Evolutionary conservation across 164 flowering plant species (phyloP), one percentile per base, ranked within the genome.

Genomic region (Annona squamosa): DNA sequence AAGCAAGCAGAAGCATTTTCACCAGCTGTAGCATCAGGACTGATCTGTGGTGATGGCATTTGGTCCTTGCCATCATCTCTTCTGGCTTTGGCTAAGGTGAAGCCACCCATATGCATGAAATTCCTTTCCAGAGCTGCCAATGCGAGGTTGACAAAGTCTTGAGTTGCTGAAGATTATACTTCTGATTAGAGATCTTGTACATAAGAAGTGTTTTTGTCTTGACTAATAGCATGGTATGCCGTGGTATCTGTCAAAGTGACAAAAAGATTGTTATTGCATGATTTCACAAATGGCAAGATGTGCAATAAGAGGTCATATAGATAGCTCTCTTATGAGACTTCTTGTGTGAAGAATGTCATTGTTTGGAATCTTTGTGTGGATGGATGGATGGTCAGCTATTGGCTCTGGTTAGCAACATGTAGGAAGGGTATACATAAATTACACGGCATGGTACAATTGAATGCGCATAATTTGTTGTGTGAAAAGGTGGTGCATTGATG

Each of bases 41-140:
- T 80, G 79, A 82, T 82, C 6, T 82, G 85, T 63, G 85, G 85
- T 0, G 82, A 79, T 12, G 76, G 76, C 37, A 74, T 74, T n/a
- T 74, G 76, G 76, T 3, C 65, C 37, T 56, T 74, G 66, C 76
- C 71, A 1, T 77, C 80, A 0, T 81, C 92, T 0, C 56, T 86
- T 1, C 80, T 87, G 0, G 71, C 92, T 44, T 73, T 88, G 46
- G 79, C 75, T 0, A 78, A 78, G 16, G 79, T 81, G 12, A 70
- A 70, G 2, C 78, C 92, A 12, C 91, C 91, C 3, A 80, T 86
- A 7, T 86, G 89, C 84, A 86, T 88, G 88, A 88, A 85, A 84
- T 86, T 88, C 62, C 78, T 61, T 46, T 75, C 78, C 73, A 81
- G 71, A 13, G 65, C 62, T 10, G 65, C 57, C 5, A 78, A 81